Evolutionary conservation across 1,284 basidiomycete genomes (phyloP).

Genomic region (Tranzscheliella williamsii): DNA sequence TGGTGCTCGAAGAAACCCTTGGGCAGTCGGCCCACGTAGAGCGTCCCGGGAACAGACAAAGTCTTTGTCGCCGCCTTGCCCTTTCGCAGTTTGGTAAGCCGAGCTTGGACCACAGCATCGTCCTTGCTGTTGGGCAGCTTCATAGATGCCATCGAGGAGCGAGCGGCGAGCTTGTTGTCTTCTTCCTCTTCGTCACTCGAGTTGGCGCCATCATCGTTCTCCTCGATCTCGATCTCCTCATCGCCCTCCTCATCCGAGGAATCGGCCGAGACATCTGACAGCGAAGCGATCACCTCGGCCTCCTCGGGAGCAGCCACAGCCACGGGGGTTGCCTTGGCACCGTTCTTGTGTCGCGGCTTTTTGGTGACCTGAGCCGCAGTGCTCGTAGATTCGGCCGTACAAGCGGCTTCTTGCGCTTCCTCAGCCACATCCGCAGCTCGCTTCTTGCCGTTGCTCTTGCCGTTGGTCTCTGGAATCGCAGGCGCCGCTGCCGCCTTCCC

Average conservation of each 20-base stretch:
- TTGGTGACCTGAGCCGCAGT: no score
- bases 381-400: background rate
- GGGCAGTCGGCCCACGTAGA: slow-evolving; percentile 88
- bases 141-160: slow-evolving; percentile 18
- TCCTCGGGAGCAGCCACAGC: slow-evolving; percentile 30
- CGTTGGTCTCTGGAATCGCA: background rate
- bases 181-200: slow-evolving; percentile 52
- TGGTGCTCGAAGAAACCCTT: slow-evolving; percentile 97
- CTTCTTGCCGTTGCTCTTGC: slow-evolving; percentile 23
- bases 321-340: no score
- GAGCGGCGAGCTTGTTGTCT: slow-evolving; percentile 34
- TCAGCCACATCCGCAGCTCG: slow-evolving; percentile 6
- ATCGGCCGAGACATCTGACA: slow-evolving; percentile 30
- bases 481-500: no score
- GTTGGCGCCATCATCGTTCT: slow-evolving; percentile 33
- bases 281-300: slow-evolving; percentile 20
- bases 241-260: slow-evolving; percentile 17
- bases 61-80: slow-evolving; percentile 14
- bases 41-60: slow-evolving; percentile 69
- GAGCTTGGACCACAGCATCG: slow-evolving; percentile 44
- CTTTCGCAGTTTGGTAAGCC: slow-evolving; percentile 46
- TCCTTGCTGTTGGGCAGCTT: slow-evolving; percentile 57
- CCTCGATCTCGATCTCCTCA: slow-evolving; percentile 10
- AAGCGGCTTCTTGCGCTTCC: background rate
- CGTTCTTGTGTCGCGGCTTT: slow-evolving; percentile 6